Base-by-base conservation (phyloP, 1,284 basidiomycete species). In the Ustilago esculenta region DNA sequence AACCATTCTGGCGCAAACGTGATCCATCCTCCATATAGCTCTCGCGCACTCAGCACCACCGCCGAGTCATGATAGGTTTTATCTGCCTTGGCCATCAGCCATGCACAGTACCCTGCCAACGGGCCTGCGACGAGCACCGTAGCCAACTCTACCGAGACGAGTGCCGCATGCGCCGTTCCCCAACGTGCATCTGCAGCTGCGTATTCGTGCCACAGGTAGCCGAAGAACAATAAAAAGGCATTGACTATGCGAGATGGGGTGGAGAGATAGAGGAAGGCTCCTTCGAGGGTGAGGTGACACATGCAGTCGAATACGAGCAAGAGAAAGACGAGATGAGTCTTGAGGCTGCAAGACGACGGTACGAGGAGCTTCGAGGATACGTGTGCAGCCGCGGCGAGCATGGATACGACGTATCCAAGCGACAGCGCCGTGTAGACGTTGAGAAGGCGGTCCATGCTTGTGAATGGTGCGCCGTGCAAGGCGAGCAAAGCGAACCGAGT, bases 1-100 rank as follows among this genome's bases (percentile, higher is more conserved):
- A 79, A 47, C 76, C 76, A 78, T 43, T 79, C 79, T 5, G 77
- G 75, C 3, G 70, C 61, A 44, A 79, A 80, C n/a, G 78, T 80
- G 76, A 78, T 79, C 68, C 72, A 77, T 5, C 74, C 71, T 8
- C 72, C 68, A 24, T 79, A 80, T 20, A 81, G 36, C 56, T 81
- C 79, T 1, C 63, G 72, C 2, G 67, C 66, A 40, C 69, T 66
- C 42, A 81, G 46, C 21, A 75, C 64, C 9, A 73, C 52, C 33
- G 64, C 56, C 72, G 75, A 81, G 36, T 71, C 73, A 45, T 79
- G 75, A 47, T 79, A 77, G n/a, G 53, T 29, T 15, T 35, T 24
- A 21, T 74, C 59, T 20, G 54, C 35, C 23, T 58, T 52, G 1
- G 47, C 47, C 36, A 81, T 41, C 18, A 73, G 54, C 48, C 60